Base-by-base conservation (phyloP, 2,329 filamentous ascomycete species). In the Penicillium vulpinum region DNA sequence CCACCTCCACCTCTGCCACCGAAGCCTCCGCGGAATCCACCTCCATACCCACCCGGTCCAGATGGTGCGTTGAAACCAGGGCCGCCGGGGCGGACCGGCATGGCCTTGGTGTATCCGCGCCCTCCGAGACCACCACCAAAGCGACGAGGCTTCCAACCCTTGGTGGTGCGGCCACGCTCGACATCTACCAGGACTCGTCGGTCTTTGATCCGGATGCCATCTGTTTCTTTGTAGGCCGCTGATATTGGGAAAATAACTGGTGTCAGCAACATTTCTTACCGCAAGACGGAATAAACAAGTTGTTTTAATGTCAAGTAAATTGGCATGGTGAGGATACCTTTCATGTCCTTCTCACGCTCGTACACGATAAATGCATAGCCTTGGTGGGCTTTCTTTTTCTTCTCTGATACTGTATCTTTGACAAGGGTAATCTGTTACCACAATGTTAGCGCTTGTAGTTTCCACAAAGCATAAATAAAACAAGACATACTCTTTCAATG, bases 301-400 rank as follows among this genome's bases (percentile, higher is more conserved):
- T 40, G 26, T 45, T 48, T 52, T 38, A 47, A 36, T 54, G 52
- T 51, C 31, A 33, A 41, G 51, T 54, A 56, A 31, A 48, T 49
- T 45, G 58, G 53, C 49, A 51, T 60, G 63, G 58, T 49, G 46
- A 51, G 55, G 58, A 62, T 95, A 97, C 92, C 92, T 91, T 95
- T 95, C 92, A 97, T 97, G 74, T 97, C 94, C 77, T 93, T 92
- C 78, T 97, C 94, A 75, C 91, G 88, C 77, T 97, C 93, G 73
- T 93, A 99, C 53, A 97, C 91, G 66, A 99, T 89, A 73, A 99
- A 99, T 60, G 91, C 94, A 76, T 99, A 99, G 60, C 94, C 94
- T 69, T 88, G 84, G 71, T 95, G 90, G 49, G 88, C 80, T 79
- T 92, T 92, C 72, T 88, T 88, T 78, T 92, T 90, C 69, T 88